Evolutionary conservation across 2,329 filamentous ascomycete genomes (phyloP), one percentile per base, ranked within the genome.

Genomic region (Fusarium armeniacum): DNA sequence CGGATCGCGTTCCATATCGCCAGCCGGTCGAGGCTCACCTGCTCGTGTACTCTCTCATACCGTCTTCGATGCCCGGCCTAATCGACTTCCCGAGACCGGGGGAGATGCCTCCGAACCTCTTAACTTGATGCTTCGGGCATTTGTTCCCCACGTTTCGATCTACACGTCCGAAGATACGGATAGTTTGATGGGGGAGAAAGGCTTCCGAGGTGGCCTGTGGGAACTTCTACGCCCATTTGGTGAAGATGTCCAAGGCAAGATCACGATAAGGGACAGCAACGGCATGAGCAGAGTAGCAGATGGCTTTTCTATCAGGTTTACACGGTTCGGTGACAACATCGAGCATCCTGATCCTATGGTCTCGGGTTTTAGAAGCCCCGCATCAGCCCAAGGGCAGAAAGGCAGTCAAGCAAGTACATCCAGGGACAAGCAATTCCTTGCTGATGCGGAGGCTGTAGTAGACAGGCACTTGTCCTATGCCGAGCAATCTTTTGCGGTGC

Each of bases 181-280:
- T 76, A 87, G 90, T 60, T 81, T 99, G 62, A 86, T 94, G 57
- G 86, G 85, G 62, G 90, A 91, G 69, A 99, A 99, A 81, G 97
- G 97, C 0, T 93, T 98, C 71, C 84, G 88, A 40, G 86, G 89
- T 45, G 94, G 95, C 0, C 84, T 99, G 50, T 90, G 94, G 83
- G 92, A 97, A 78, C 83, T 99, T 26, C 82, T 99, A 58, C 86
- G 95, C 52, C 95, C 96, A 0, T 99, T 97, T 81, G 96, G 96
- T 32, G 96, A 99, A 80, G 88, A 86, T 18, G 87, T 98, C 1
- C 88, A 91, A 51, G 96, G 96, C 32, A 97, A 96, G 76, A 91
- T 99, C 53, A 92, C 92, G 5, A 91, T 98, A 58, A 86, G 96
- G 73, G 96, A 99, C 80, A 98, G 94, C 76, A 90, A 93, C 72